Evolutionary conservation across 1,284 basidiomycete genomes (phyloP), one percentile per base, ranked within the genome.

Genomic region (Cutaneotrichosporon sp.): DNA sequence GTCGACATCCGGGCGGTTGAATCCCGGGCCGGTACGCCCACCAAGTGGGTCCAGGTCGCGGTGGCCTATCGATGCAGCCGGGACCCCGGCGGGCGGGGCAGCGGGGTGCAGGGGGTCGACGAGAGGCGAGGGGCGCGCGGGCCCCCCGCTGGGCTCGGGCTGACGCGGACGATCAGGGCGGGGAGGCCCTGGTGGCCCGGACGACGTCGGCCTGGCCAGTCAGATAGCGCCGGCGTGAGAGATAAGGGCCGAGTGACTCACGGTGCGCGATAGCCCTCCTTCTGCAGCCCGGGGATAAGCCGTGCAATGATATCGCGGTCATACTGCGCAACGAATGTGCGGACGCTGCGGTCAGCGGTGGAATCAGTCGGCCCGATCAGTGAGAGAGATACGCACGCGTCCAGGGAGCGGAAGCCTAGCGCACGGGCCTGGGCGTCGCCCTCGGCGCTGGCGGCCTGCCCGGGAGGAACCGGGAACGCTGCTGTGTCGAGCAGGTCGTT

Each of bases 1-100:
- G 60, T 69, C 68, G 5, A 63, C 27, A 3, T 64, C 62, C 8
- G 36, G 36, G 18, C 36, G 36, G 14, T 38, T 38, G 36, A 42
- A 42, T 18, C 66, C 67, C 4, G 50, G 55, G n/a, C 61, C 65
- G 38, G 71, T 70, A 24, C 77, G 62, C 13, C 79, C 74, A 1
- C 79, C 80, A 1, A 83, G 71, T 0, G 83, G 83, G 56, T 83
- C 80, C 4, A 84, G 75, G 62, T 84, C 83, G 4, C 82, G 74
- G 56, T 81, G 76, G 8, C 83, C 83, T 11, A 84, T 74, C 2
- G 74, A 76, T 3, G 74, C 69, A 22, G 75, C 71, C 46, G 79
- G 76, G 20, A 75, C 56, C 4, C 50, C 52, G n/a, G 57, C 16
- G 34, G 58, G 55, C 10, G 29, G 13, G 33, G 59, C 38, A 22